Base-by-base conservation (phyloP, 345 rosid species). In the Hirschfeldia incana region DNA sequence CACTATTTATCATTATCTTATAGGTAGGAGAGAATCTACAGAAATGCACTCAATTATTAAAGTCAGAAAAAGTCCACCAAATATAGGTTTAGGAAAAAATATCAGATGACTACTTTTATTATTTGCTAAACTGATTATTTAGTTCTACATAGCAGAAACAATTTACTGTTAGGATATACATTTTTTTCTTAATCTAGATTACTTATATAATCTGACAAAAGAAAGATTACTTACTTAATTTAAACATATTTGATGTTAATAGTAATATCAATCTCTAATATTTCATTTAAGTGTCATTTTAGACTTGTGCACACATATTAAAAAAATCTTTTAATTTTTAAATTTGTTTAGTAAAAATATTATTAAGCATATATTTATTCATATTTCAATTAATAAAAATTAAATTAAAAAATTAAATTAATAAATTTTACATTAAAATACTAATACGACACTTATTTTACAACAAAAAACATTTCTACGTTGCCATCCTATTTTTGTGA, bases 1-100 rank as follows among this genome's bases (percentile, higher is more conserved):
- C 61, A 16, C 61, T 76, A 59, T 3, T 77, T 70, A 49, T 71
- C 51, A 72, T 72, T 65, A 78, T 72, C 68, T 65, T 78, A 6
- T 64, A 27, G 27, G 70, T 2, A 26, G 30, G 32, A 77, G 26
- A 71, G 64, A 64, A 70, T 51, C 59, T 53, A 27, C 34, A 70
- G 4, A 34, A 32, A 77, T 51, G 68, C 28, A 62, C 9, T 62
- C 6, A 65, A 65, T 53, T 55, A 53, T 74, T 65, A 11, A 1
- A 58, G 67, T 37, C 3, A 67, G 62, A 75, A 36, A 57, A 15
- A 26, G 30, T 57, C 28, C 12, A 9, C 12, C 3, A 11, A 5
- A 8, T 65, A 37, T 34, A 65, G 21, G 15, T 36, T 65, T 65
- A 37, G 8, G 10, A 37, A 66, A 44, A 10, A 9, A 66, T 34